Conservation (phyloP, 164 flowering plant genomes). For the Vitis cinerea region DNA sequence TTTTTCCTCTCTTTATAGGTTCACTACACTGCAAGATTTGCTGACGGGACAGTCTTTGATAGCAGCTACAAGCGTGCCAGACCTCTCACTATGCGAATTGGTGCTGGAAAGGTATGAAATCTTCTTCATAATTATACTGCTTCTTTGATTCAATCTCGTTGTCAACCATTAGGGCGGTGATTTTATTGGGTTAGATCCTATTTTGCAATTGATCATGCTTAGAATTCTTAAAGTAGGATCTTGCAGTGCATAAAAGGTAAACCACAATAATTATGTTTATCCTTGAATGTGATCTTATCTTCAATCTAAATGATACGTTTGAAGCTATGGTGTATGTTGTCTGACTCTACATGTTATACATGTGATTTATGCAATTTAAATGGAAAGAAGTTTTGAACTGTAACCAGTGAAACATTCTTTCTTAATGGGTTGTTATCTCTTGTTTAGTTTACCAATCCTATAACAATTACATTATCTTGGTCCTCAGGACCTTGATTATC, state of each 20-base stretch:
- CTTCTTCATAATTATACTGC: neutral
- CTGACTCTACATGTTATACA: no score
- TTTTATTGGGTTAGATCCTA: neutral
- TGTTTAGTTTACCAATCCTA: no score
- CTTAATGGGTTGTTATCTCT: no score
- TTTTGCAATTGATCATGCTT: neutral
- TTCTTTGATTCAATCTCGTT: neutral
- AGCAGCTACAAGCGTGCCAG: constrained; percentile 88
- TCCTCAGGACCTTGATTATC: neutral
- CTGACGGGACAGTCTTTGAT: constrained; percentile 81
- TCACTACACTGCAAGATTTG: constrained; percentile 92
- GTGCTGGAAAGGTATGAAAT: constrained; percentile 74
- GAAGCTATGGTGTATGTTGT: no score
- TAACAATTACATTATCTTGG: neutral
- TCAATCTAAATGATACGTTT: no score
- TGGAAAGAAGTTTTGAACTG: no score
- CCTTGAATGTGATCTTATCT: no score
- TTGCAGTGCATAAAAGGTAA: no score
- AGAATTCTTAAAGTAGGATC: neutral
- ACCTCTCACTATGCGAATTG: constrained; percentile 86
- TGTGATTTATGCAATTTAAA: no score
- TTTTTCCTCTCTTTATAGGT: constrained; percentile 33
- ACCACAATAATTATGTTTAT: no score
- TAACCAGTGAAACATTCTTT: no score
- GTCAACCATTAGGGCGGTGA: neutral